phyloP scores from a whole-genome alignment of 495 filamentous ascomycete species.

The Daldinia loculata region DNA sequence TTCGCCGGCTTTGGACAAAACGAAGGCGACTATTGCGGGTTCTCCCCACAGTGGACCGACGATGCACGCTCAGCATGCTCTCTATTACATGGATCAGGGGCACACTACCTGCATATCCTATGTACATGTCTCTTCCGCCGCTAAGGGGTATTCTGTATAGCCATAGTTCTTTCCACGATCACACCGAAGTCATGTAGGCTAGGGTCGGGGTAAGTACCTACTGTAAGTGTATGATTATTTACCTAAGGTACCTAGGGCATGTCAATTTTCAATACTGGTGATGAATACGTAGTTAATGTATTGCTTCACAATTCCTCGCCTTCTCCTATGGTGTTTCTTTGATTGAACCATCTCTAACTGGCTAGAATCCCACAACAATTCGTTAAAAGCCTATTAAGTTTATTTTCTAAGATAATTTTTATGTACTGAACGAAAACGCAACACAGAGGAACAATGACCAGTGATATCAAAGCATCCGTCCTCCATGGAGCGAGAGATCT shows the following conservation, averaged over 20 bases:
- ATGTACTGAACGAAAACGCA: neutral
- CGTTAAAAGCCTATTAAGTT: neutral
- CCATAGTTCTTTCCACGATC: neutral
- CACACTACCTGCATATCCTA: neutral
- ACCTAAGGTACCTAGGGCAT: too few species aligned
- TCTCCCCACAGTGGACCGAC: constrained; percentile 23
- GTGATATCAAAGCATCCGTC: constrained; percentile 67
- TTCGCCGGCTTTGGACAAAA: constrained; percentile 27
- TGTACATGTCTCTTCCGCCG: neutral
- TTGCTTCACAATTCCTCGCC: neutral
- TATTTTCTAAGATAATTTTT: too few species aligned
- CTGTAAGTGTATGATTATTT: neutral
- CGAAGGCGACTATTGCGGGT: neutral
- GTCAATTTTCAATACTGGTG: neutral
- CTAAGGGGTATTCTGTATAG: constrained; percentile 5
- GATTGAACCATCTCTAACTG: neutral
- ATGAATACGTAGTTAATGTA: neutral
- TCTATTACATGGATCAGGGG: neutral
- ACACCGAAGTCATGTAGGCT: neutral
- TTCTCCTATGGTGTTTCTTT: neutral
- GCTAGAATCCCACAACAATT: neutral
- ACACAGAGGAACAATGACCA: constrained; percentile 21
- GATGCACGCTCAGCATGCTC: neutral
- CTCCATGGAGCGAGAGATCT: constrained; percentile 75
- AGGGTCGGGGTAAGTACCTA: neutral